Percentiles rank a stretch among this genome's conserved stretches.
Conservation (phyloP, 441 rosid species). For the Syzygium syzygioides region DNA sequence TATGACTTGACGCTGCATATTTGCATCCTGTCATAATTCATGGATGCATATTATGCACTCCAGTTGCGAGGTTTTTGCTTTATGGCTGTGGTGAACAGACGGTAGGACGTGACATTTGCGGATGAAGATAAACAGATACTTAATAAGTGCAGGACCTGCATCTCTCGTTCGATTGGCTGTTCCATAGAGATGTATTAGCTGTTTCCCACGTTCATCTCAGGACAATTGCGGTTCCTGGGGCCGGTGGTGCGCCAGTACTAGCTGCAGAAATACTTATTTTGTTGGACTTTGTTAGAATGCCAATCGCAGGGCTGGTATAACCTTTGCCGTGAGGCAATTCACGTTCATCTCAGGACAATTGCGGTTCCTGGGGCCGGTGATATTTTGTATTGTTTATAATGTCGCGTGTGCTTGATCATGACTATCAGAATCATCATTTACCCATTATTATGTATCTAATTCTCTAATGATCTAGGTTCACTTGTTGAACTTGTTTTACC, state of each 20-base stretch:
- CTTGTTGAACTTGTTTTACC: no score
- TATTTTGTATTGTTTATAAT: background rate
- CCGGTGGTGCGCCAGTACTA: background rate
- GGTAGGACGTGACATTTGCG: background rate
- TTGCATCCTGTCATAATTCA: background rate
- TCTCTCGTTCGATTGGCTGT: background rate
- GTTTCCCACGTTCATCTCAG: background rate
- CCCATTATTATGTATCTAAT: background rate
- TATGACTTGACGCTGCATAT: background rate
- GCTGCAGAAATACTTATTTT: background rate
- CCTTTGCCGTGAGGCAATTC: background rate
- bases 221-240: background rate
- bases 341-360: no score
- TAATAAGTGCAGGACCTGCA: background rate
- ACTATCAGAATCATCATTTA: background rate
- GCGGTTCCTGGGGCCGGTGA: no score
- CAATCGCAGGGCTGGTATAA: background rate
- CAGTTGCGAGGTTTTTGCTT: background rate
- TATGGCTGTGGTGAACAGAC: background rate
- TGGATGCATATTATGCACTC: background rate
- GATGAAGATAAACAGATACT: background rate
- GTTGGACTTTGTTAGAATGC: background rate
- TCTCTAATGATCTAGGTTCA: background rate
- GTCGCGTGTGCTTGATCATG: background rate
- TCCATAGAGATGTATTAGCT: background rate